Evolutionary conservation across 176 grass and related monocot genomes (phyloP).

Genomic region (Lolium perenne): DNA sequence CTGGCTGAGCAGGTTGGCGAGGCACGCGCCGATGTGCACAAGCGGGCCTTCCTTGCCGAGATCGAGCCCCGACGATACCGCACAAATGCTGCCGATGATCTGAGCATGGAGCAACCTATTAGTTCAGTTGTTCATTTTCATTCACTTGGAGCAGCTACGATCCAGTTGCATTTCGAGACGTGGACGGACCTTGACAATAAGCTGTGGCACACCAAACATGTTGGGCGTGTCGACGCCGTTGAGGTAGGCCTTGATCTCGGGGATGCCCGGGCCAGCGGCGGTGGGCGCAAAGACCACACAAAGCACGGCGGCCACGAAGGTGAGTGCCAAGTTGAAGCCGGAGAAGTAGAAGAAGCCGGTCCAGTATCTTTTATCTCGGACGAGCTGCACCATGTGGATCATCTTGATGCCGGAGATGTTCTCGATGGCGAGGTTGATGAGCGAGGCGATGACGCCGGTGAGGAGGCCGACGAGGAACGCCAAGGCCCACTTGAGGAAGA

Average conservation of each 20-base stretch:
- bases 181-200: constrained; percentile 69
- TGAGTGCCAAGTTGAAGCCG: constrained; percentile 70
- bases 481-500: constrained; percentile 87
- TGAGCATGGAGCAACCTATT: too few relatives aligned
- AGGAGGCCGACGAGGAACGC: constrained; percentile 90
- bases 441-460: constrained; percentile 82
- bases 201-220: constrained; percentile 76
- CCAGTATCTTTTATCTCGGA: constrained; percentile 72
- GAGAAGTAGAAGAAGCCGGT: constrained; percentile 78
- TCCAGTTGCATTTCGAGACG: too few relatives aligned
- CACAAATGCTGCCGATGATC: constrained; percentile 89
- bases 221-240: constrained; percentile 98
- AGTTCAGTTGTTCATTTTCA: too few relatives aligned
- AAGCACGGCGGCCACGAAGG: constrained; percentile 67
- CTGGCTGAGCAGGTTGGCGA: constrained; percentile 76
- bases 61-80: constrained; percentile 84
- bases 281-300: constrained; percentile 95
- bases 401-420: constrained; percentile 95
- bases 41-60: constrained; percentile 94
- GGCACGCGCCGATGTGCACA: constrained; percentile 88
- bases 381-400: constrained; percentile 68
- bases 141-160: too few relatives aligned
- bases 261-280: constrained; percentile 92
- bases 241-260: constrained; percentile 98
- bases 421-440: constrained; percentile 95